A percentile compares a stretch with the other conserved stretches of the same genome.
Evolutionary conservation across 441 rosid species (phyloP).

Genomic region (Corymbia citriodora): DNA sequence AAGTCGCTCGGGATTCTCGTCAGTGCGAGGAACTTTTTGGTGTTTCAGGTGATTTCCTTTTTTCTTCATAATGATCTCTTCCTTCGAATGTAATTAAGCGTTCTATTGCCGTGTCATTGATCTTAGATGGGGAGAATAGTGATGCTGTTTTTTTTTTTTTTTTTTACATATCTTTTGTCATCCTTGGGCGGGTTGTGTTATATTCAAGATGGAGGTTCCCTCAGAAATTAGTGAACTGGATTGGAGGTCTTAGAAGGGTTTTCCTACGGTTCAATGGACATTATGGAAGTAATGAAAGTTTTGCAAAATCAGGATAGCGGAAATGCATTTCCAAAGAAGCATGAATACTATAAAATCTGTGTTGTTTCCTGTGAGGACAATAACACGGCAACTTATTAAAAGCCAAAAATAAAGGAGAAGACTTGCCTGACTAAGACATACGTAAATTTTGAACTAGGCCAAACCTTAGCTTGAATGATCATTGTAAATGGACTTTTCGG

Average conservation of each 20-base stretch:
- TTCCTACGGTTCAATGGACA: not conserved
- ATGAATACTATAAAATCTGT: not conserved
- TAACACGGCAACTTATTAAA: not conserved
- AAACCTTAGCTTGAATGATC: not conserved
- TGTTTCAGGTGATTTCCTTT: slow-evolving; percentile 72
- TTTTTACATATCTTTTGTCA: not conserved
- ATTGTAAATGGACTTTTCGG: not conserved
- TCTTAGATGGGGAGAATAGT: not conserved
- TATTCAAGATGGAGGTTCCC: not conserved
- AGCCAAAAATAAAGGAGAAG: not conserved
- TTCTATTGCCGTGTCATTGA: not conserved
- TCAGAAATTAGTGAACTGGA: not conserved
- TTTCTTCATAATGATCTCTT: not conserved
- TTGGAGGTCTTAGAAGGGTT: not conserved
- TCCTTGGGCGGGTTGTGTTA: not conserved
- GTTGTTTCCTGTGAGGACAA: not conserved
- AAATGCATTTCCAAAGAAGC: not conserved
- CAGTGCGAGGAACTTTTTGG: slow-evolving; percentile 95
- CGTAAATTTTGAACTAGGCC: not conserved
- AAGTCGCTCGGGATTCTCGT: slow-evolving; percentile 90
- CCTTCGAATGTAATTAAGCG: not conserved
- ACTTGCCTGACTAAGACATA: not conserved
- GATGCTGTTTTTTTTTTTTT: not conserved
- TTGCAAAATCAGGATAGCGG: not conserved
- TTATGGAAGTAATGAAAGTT: not conserved